phyloP scores from a whole-genome alignment of 139 green algal genomes.

The Coccomyxa sp. region DNA sequence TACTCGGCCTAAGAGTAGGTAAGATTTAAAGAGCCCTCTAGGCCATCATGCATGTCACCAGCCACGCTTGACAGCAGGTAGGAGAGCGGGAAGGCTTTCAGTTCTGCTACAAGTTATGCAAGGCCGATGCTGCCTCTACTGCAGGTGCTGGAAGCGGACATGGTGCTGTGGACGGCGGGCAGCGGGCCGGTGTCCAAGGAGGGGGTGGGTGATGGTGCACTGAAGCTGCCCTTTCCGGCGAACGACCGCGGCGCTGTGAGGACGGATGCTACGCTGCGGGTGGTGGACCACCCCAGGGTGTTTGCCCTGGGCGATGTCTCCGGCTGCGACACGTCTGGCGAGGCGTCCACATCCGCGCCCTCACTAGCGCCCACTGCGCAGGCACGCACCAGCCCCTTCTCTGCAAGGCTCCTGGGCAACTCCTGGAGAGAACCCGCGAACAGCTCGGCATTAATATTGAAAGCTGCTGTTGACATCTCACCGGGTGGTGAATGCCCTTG shows the following conservation, averaged over 20 bases:
- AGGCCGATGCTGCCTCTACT: too few species aligned
- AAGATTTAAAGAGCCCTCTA: too few species aligned
- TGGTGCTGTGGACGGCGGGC: slow-evolving; percentile 82
- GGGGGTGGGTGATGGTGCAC: neutral
- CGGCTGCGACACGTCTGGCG: slow-evolving; percentile 1
- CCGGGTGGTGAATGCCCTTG: too few species aligned
- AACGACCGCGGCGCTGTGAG: slow-evolving; percentile 49
- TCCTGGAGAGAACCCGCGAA: too few species aligned
- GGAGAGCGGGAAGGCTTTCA: too few species aligned
- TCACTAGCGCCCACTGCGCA: slow-evolving; percentile 24
- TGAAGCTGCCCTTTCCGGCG: slow-evolving; percentile 64
- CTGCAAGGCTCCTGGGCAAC: too few species aligned
- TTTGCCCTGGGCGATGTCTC: slow-evolving; percentile 92
- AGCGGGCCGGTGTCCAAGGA: slow-evolving; percentile 40
- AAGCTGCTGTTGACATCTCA: too few species aligned
- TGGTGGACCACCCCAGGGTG: slow-evolving; percentile 60
- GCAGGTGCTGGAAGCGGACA: slow-evolving; percentile 2
- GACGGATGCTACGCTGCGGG: slow-evolving; percentile 79
- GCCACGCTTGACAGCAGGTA: too few species aligned
- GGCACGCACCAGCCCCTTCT: neutral
- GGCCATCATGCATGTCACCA: too few species aligned
- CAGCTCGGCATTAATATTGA: too few species aligned
- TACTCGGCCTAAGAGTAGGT: too few species aligned
- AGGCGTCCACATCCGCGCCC: neutral
- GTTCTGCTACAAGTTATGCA: too few species aligned